Evolutionary conservation across 2,329 filamentous ascomycete species (phyloP).

Genomic region (Diaporthe sp.): DNA sequence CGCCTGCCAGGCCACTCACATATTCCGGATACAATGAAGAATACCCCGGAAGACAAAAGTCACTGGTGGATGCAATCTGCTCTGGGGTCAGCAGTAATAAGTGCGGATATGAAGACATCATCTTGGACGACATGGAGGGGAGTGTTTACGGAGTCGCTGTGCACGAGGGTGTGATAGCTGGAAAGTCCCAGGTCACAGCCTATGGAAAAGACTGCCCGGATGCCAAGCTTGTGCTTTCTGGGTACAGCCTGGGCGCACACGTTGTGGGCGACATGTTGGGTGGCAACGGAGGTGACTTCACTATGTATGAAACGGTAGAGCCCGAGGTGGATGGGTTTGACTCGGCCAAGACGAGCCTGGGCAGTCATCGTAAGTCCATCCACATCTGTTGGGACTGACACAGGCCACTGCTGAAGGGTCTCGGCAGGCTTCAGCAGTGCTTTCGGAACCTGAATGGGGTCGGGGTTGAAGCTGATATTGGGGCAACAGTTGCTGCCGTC

Average conservation of each 20-base stretch:
- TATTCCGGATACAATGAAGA: slow-evolving; percentile 15
- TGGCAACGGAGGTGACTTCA: not conserved
- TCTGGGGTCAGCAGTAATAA: not conserved
- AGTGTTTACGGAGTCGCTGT: not conserved
- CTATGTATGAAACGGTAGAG: not conserved
- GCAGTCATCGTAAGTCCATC: slow-evolving; percentile 7
- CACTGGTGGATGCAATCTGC: not conserved
- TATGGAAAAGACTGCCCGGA: slow-evolving; percentile 3
- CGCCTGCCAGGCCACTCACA: not conserved
- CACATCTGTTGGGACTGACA: not conserved
- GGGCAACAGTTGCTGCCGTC: not conserved
- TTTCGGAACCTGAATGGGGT: not conserved
- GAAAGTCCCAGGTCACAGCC: slow-evolving; percentile 1
- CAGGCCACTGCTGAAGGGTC: too few species aligned
- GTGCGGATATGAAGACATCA: slow-evolving; percentile 9
- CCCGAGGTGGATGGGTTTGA: slow-evolving; percentile 5
- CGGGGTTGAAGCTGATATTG: not conserved
- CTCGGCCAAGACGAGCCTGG: not conserved
- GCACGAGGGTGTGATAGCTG: not conserved
- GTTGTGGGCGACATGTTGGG: slow-evolving; percentile 19
- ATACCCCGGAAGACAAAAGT: slow-evolving; percentile 3
- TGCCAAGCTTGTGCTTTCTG: not conserved
- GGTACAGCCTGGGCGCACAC: not conserved
- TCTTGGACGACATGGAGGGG: slow-evolving; percentile 8
- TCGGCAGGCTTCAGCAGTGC: too few species aligned